Base-by-base conservation (phyloP, 257 asterid species). In the Ballota nigra region DNA sequence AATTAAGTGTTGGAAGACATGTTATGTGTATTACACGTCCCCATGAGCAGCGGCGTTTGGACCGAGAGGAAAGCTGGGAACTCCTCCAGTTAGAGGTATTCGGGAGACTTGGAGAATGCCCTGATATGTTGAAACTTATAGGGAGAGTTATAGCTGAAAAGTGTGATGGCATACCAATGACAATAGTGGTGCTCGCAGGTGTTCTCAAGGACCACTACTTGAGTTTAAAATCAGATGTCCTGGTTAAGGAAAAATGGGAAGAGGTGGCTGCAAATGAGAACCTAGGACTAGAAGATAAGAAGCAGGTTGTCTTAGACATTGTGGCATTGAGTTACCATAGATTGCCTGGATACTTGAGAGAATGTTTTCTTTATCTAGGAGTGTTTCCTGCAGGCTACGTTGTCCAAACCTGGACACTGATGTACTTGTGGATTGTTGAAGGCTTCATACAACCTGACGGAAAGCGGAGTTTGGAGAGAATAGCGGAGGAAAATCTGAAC, bases 291-390 rank as follows among this genome's bases (percentile, higher is more conserved):
- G 16, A 53, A 26, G 67, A 76, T 29, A 41, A 13, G 4, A 12
- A 29, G 55, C 2, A 72, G 1, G 6, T 22, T 3, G 75, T 74
- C 59, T 47, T 5, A 5, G 56, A 77, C 1, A 41, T 79, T 20
- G 69, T 84, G 12, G 73, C 45, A 5, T 10, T 78, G 79, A 82
- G 87, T 68, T 86, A 80, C 67, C 40, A 82, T 13, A 75, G 70
- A 19, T 69, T 84, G 80, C 79, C 83, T 13, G 28, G 74, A 6
- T 49, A 68, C 38, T 31, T 84, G 64, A 80, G 71, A 53, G 73
- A 77, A 0, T 84, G 92, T 43, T 86, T 86, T 33, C 76, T 86
- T 8, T 86, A 83, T 60, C n/a, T n/a, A n/a, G n/a, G n/a, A n/a
- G n/a, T n/a, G n/a, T n/a, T n/a, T n/a, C n/a, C n/a, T n/a, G n/a